These are phyloP conservation scores for Phialocephala subalpina DNA, from an alignment of 2,329 filamentous ascomycete species.

Conservation along the genomic window DNA sequence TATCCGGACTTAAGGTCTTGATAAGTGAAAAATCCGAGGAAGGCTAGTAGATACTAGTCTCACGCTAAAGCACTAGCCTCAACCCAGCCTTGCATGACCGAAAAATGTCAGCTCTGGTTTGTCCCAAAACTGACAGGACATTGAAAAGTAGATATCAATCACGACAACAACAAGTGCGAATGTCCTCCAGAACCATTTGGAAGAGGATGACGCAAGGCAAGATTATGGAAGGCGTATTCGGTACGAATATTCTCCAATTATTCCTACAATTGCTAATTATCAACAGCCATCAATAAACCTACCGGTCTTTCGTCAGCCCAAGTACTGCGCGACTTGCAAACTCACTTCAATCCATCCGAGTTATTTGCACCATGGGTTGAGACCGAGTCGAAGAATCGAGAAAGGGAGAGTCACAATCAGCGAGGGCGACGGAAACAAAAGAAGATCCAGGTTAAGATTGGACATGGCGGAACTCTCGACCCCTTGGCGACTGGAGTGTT, in stretches of 20 bases:
- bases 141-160: not conserved
- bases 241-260: constrained; percentile 47
- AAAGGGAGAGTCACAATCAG: constrained; percentile 65
- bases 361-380: constrained; percentile 83
- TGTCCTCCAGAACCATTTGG: constrained; percentile 35
- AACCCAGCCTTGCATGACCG: not conserved
- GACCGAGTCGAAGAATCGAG: constrained; percentile 63
- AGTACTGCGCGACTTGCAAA: constrained; percentile 87
- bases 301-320: constrained; percentile 87
- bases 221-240: constrained; percentile 69
- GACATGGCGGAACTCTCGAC: constrained; percentile 94
- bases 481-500: constrained; percentile 93
- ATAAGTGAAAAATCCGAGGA: no score
- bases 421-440: constrained; percentile 64
- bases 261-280: constrained; percentile 19
- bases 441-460: constrained; percentile 85
- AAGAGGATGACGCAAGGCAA: constrained; percentile 47
- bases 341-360: constrained; percentile 80
- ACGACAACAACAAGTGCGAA: constrained; percentile 24
- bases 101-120: no score
- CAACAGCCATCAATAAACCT: constrained; percentile 89
- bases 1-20: no score
- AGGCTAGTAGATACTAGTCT: no score
- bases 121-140: not conserved
- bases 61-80: no score